phyloP scores from a whole-genome alignment of 2,329 filamentous ascomycete species.

The Fusarium tricinctum region DNA sequence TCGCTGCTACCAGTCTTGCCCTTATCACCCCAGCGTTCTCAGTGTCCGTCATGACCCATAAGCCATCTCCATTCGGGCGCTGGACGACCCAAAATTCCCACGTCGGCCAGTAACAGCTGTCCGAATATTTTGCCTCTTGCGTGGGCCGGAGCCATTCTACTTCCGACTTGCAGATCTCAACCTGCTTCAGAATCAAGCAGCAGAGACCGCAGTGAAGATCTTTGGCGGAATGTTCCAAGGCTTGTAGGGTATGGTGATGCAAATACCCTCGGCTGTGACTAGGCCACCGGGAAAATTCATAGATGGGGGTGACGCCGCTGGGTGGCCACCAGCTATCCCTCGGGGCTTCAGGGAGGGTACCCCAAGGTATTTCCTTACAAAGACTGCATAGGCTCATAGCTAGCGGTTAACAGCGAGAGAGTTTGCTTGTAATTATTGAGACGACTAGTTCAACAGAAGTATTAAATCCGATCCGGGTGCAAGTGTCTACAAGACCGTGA shows the following conservation, averaged over 20 bases:
- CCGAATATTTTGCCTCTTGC: too few relatives aligned
- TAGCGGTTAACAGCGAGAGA: too few relatives aligned
- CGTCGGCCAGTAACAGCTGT: too few relatives aligned
- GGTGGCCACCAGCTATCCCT: too few relatives aligned
- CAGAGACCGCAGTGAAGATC: not conserved
- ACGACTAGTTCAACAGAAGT: too few relatives aligned
- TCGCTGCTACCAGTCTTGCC: not conserved
- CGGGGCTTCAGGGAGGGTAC: not conserved
- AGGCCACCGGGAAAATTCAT: too few relatives aligned
- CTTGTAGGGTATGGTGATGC: conserved; percentile 8
- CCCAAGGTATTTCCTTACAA: not conserved
- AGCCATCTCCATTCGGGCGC: conserved; percentile 1
- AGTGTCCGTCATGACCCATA: conserved; percentile 11
- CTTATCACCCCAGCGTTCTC: not conserved
- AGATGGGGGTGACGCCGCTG: too few relatives aligned
- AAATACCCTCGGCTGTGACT: not conserved
- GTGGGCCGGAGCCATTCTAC: too few relatives aligned
- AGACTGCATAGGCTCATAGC: conserved; percentile 1
- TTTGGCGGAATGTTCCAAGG: rapidly evolving
- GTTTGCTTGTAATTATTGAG: too few relatives aligned
- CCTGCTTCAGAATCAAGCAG: not conserved
- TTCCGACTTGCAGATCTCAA: not conserved
- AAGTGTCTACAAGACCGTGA: too few relatives aligned
- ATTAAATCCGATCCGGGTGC: too few relatives aligned
- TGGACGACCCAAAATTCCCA: conserved; percentile 15